Conservation (phyloP, 2,329 filamentous ascomycete genomes). For the Taxawa tesnikishii region DNA sequence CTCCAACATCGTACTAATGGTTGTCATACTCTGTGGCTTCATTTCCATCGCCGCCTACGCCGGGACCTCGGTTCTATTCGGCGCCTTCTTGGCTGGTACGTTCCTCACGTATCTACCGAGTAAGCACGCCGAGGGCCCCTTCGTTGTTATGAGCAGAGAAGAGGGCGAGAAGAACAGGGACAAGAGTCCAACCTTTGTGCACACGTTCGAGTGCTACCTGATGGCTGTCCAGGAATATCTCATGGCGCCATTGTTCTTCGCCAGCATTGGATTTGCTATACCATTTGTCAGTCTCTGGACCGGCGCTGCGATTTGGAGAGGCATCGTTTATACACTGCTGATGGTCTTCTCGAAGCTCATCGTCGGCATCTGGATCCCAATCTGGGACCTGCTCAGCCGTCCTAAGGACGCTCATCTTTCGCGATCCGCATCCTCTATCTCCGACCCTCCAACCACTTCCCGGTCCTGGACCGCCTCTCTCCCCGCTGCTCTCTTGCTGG, state of each 20-base stretch:
- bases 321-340: constrained; percentile 16
- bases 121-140: constrained; percentile 12
- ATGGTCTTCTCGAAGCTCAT: constrained; percentile 14
- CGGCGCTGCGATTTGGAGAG: constrained; percentile 17
- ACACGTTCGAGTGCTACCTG: constrained; percentile 26
- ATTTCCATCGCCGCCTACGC: constrained; percentile 17
- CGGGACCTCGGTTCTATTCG: constrained; percentile 18
- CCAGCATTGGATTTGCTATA: constrained; percentile 18
- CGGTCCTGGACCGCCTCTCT: no score
- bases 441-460: no score
- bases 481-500: constrained; percentile 9
- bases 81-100: constrained; percentile 18
- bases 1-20: constrained; percentile 17
- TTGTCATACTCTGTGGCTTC: constrained; percentile 17
- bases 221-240: constrained; percentile 31
- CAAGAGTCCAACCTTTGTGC: constrained; percentile 18
- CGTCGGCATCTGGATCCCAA: constrained; percentile 9
- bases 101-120: constrained; percentile 18
- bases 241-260: constrained; percentile 19
- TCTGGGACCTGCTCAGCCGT: constrained; percentile 4
- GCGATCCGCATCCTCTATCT: no score
- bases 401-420: no score
- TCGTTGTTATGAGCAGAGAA: constrained; percentile 15
- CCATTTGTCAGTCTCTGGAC: constrained; percentile 18
- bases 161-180: constrained; percentile 15